A percentile compares a stretch with the other conserved stretches of the same genome.
phyloP scores from a whole-genome alignment of 306 rosid species.

The Dalbergia oliveri region DNA sequence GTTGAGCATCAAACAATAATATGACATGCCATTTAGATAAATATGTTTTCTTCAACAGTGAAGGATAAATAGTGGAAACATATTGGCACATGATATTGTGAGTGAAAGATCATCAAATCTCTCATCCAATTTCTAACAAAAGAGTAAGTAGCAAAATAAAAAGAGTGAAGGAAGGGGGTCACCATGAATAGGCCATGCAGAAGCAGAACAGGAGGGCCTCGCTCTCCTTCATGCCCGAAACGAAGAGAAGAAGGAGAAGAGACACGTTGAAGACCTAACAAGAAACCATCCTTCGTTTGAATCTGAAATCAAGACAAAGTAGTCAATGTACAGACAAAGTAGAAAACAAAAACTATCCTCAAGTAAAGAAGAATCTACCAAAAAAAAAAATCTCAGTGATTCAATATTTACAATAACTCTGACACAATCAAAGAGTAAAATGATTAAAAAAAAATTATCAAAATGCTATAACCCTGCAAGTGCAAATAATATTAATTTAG shows the following conservation, averaged over 20 bases:
- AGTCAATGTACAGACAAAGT: conserved; percentile 1
- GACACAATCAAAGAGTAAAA: not conserved
- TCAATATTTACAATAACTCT: not conserved
- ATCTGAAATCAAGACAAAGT: conserved; percentile 62
- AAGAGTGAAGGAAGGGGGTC: conserved; percentile 10
- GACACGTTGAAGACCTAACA: conserved; percentile 88
- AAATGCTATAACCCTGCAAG: not conserved
- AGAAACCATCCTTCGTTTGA: conserved; percentile 82
- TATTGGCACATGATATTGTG: not conserved
- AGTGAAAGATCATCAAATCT: conserved; percentile 4
- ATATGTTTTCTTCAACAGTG: not conserved
- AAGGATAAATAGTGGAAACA: not conserved
- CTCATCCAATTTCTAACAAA: not conserved
- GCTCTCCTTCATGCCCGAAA: conserved; percentile 40
- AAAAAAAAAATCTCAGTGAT: not conserved
- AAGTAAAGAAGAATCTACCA: not conserved
- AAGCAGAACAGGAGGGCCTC: conserved; percentile 83
- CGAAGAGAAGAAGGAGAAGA: conserved; percentile 60
- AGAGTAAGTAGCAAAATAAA: not conserved
- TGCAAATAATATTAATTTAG: not conserved
- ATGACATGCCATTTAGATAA: not conserved
- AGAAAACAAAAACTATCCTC: not conserved
- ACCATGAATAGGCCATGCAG: conserved; percentile 91
- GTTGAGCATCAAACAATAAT: not conserved
- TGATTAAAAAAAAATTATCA: not conserved